Conservation (phyloP, 208 protist species). For the Trypanosoma congolense region DNA sequence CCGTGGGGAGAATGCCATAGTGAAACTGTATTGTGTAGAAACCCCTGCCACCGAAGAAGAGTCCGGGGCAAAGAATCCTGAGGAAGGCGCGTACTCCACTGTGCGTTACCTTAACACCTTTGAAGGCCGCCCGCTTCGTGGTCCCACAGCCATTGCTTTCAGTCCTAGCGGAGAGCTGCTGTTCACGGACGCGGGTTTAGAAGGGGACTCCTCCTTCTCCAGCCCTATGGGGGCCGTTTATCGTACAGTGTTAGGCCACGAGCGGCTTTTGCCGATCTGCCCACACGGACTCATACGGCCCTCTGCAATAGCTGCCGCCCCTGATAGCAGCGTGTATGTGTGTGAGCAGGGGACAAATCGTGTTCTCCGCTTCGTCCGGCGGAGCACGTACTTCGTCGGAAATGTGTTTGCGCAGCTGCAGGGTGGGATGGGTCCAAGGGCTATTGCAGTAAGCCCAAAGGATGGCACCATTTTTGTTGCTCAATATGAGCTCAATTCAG, state of each 20-base stretch:
- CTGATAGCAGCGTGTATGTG: slow-evolving; percentile 51
- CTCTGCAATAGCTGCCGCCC: slow-evolving; percentile 38
- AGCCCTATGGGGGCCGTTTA: slow-evolving; percentile 58
- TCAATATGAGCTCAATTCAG: slow-evolving; percentile 39
- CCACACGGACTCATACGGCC: slow-evolving; percentile 45
- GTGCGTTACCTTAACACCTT: slow-evolving; percentile 28
- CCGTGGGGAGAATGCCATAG: slow-evolving; percentile 26
- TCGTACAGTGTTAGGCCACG: slow-evolving; percentile 42
- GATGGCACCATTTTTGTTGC: slow-evolving; percentile 58
- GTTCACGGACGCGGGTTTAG: slow-evolving; percentile 65
- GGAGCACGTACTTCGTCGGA: slow-evolving; percentile 44
- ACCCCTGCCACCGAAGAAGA: background rate
- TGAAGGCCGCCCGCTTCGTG: slow-evolving; percentile 41
- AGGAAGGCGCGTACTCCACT: slow-evolving; percentile 5
- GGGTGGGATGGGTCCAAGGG: slow-evolving; percentile 55
- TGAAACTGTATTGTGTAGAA: slow-evolving; percentile 3
- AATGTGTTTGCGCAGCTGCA: slow-evolving; percentile 56
- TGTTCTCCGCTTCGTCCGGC: slow-evolving; percentile 53
- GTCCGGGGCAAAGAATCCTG: background rate
- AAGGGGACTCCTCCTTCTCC: slow-evolving; percentile 54
- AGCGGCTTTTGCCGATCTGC: slow-evolving; percentile 50
- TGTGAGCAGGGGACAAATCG: slow-evolving; percentile 60
- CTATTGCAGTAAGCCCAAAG: slow-evolving; percentile 35
- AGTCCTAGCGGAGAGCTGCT: slow-evolving; percentile 46
- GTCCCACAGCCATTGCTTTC: slow-evolving; percentile 40